Conservation (phyloP, 2,329 filamentous ascomycete genomes). For the Aurifilum marmelostoma region DNA sequence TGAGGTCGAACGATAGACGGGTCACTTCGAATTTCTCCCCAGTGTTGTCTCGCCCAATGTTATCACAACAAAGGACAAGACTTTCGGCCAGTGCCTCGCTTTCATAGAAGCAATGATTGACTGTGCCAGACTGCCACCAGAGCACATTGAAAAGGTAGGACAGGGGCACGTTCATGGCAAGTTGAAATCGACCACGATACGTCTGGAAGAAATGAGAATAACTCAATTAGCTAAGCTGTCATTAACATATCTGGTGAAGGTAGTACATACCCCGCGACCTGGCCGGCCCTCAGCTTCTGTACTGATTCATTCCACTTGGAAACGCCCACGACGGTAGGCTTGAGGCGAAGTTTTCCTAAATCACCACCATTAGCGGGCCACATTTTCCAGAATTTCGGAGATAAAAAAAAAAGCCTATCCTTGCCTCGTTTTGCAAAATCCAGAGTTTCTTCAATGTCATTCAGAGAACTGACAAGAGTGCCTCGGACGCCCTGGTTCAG, state of each 20-base stretch:
- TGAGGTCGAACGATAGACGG: background rate
- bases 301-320: background rate
- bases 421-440: constrained; percentile 29
- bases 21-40: background rate
- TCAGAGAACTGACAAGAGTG: constrained; percentile 26
- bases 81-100: background rate
- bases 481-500: constrained; percentile 28
- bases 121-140: background rate
- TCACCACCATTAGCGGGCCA: background rate
- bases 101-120: background rate
- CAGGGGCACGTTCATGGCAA: background rate
- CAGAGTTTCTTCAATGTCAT: constrained; percentile 27
- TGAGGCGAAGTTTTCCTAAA: constrained; percentile 11
- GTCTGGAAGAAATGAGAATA: background rate
- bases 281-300: background rate
- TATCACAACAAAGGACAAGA: background rate
- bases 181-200: constrained; percentile 18
- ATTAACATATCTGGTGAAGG: background rate
- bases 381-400: background rate
- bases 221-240: background rate
- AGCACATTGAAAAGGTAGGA: too few species aligned
- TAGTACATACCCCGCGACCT: background rate
- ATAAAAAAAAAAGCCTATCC: background rate
- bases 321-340: constrained; percentile 5
- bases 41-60: background rate